Evolutionary conservation across 257 asterid genomes (phyloP).

Genomic region (Solanum chilense): DNA sequence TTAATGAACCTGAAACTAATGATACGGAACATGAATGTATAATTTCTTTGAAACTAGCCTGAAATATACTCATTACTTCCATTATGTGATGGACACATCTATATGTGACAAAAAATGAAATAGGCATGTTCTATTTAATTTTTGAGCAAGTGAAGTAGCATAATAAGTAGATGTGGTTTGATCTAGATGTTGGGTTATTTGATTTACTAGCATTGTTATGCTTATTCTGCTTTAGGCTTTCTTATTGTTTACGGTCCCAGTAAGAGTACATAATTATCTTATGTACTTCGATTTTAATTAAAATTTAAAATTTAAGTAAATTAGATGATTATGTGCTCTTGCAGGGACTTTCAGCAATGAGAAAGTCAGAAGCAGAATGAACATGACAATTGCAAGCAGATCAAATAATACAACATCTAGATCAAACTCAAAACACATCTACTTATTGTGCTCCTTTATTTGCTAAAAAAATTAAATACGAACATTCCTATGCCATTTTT

Average conservation of each 20-base stretch:
- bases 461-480: no score
- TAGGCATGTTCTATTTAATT: background rate
- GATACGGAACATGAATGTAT: conserved; percentile 52
- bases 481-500: no score
- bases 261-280: background rate
- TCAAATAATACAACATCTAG: background rate
- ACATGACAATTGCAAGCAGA: background rate
- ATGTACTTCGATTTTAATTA: background rate
- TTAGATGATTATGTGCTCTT: background rate
- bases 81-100: background rate
- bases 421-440: background rate
- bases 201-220: background rate
- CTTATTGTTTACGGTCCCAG: background rate
- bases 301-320: background rate
- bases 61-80: background rate
- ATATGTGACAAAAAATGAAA: background rate
- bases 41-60: background rate
- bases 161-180: background rate
- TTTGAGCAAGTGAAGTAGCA: background rate
- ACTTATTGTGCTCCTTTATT: background rate
- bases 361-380: background rate
- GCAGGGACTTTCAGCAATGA: background rate
- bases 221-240: background rate
- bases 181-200: background rate
- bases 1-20: conserved; percentile 22